These are phyloP conservation scores for Neurospora sp. DNA, from an alignment of 495 filamentous ascomycete species.

Conservation along the genomic window DNA sequence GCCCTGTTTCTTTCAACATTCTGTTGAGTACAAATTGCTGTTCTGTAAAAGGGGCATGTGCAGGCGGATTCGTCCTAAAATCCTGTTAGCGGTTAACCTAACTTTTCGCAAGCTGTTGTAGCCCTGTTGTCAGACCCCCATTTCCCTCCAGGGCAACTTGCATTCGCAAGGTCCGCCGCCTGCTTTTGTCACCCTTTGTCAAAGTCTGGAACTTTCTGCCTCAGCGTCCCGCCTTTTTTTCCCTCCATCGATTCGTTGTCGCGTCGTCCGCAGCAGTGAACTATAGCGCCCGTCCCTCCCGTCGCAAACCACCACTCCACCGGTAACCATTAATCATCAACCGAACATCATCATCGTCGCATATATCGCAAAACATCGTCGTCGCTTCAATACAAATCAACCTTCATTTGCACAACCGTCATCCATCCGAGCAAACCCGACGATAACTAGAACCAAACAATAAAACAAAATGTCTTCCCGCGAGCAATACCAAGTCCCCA, in stretches of 20 bases:
- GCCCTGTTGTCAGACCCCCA: no score
- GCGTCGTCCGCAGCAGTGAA: neutral
- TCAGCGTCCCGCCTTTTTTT: constrained; percentile 9
- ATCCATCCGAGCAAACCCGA: neutral
- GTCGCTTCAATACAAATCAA: neutral
- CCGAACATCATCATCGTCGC: neutral
- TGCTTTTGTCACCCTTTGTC: neutral
- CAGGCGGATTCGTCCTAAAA: no score
- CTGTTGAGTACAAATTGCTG: no score
- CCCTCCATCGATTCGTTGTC: neutral
- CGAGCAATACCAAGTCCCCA: constrained; percentile 51
- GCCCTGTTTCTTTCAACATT: no score
- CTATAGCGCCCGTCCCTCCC: neutral
- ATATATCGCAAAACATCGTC: neutral
- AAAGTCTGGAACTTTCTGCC: constrained; percentile 1
- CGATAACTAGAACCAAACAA: neutral
- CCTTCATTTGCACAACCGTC: no score
- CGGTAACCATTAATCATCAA: neutral
- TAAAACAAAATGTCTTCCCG: constrained; percentile 35
- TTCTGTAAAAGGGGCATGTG: no score
- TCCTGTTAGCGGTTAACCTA: no score
- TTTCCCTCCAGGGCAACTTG: neutral
- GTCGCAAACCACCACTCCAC: neutral
- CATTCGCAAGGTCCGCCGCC: neutral
- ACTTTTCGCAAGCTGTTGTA: no score